These are phyloP conservation scores for Komagataella pastoris DNA, from an alignment of 805 yeast species.

Conservation along the genomic window DNA sequence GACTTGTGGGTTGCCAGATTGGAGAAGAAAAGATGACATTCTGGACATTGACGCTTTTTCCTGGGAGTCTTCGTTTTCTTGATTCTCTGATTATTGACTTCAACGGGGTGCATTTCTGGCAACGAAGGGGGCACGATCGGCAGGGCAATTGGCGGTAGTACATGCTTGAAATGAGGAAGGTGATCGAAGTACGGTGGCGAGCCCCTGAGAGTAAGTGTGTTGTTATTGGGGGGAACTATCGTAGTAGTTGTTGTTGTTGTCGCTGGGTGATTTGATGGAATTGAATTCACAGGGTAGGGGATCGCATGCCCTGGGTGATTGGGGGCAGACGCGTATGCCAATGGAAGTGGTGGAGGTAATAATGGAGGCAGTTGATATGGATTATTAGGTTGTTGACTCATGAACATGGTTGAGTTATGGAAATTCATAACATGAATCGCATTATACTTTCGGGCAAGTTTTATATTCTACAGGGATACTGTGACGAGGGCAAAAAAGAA, in stretches of 20 bases:
- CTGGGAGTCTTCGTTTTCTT: constrained; percentile 8
- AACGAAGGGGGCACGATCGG: background rate
- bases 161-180: background rate
- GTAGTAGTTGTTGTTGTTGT: background rate
- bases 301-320: background rate
- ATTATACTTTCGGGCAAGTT: background rate
- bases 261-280: background rate
- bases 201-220: background rate
- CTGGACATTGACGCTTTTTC: constrained; percentile 22
- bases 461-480: background rate
- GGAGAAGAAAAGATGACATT: constrained; percentile 38
- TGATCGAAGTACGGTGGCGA: background rate
- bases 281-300: background rate
- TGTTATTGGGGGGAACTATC: background rate
- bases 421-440: background rate
- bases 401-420: background rate
- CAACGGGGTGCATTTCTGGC: background rate
- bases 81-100: background rate
- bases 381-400: background rate
- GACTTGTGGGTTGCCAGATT: constrained; percentile 78
- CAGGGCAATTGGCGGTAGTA: background rate
- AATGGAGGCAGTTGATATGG: background rate
- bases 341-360: background rate
- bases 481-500: background rate
- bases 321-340: background rate